phyloP scores from a whole-genome alignment of 1,284 basidiomycete genomes.

The Ceratobasidium sp. region DNA sequence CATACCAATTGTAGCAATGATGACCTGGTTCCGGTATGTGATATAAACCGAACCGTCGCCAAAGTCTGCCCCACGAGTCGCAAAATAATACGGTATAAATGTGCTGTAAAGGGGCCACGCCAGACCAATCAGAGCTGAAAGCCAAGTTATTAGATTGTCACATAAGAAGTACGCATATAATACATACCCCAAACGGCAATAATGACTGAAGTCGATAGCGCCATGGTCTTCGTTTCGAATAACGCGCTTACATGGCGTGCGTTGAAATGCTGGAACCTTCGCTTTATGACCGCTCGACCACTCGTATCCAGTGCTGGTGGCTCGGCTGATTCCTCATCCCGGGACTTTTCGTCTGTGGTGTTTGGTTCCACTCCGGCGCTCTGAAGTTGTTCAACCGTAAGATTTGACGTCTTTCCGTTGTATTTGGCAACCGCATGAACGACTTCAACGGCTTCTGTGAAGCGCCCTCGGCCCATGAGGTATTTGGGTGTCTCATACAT shows the following conservation, averaged over 20 bases:
- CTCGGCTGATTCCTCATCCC: slow-evolving; percentile 8
- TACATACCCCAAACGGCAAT: slow-evolving; percentile 71
- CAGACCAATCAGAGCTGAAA: slow-evolving; percentile 74
- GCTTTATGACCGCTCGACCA: no score
- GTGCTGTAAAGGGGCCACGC: slow-evolving; percentile 80
- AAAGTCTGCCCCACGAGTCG: slow-evolving; percentile 71
- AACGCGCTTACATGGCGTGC: no score
- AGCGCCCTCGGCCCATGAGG: slow-evolving; percentile 77
- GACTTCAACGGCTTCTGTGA: slow-evolving; percentile 77
- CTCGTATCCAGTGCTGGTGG: slow-evolving; percentile 12
- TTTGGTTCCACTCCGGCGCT: slow-evolving; percentile 27
- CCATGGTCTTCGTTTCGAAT: no score
- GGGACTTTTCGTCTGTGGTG: background rate
- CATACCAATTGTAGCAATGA: slow-evolving; percentile 74
- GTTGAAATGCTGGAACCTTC: no score
- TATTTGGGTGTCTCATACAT: slow-evolving; percentile 82
- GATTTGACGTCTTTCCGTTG: slow-evolving; percentile 67
- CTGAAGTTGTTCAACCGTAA: slow-evolving; percentile 66
- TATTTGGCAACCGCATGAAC: slow-evolving; percentile 76
- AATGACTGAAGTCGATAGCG: slow-evolving; percentile 63
- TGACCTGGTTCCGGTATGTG: slow-evolving; percentile 77
- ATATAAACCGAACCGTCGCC: slow-evolving; percentile 73
- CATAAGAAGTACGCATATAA: no score
- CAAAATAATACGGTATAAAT: slow-evolving; percentile 73
- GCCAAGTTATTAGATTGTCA: background rate